phyloP scores from a whole-genome alignment of 2,329 filamentous ascomycete genomes.

The Aspergillus carbonarius region DNA sequence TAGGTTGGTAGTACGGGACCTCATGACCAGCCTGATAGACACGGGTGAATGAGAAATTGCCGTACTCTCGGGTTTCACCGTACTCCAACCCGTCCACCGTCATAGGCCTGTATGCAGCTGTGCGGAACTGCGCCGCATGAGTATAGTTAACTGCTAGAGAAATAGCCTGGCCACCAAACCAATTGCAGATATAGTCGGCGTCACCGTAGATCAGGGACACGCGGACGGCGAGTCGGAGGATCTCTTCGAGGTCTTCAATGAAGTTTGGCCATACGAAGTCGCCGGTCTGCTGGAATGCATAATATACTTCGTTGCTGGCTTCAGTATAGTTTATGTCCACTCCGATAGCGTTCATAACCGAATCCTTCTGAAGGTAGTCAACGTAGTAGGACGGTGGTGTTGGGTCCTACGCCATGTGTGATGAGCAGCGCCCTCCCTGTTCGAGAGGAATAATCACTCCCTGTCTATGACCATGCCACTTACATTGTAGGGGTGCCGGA shows the following conservation, averaged over 20 bases:
- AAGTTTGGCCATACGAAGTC: constrained; percentile 66
- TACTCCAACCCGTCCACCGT: constrained; percentile 65
- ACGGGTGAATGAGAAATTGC: constrained; percentile 68
- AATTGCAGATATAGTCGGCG: constrained; percentile 58
- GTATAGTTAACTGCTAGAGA: constrained; percentile 59
- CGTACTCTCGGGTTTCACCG: constrained; percentile 73
- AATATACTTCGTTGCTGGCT: constrained; percentile 44
- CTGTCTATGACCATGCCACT: constrained; percentile 6
- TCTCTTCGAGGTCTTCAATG: constrained; percentile 58
- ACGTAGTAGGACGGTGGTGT: constrained; percentile 63
- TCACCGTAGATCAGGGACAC: constrained; percentile 72
- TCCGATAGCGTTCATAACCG: constrained; percentile 60
- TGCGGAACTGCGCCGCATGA: constrained; percentile 58
- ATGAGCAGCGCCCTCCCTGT: background rate
- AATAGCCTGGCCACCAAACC: constrained; percentile 70
- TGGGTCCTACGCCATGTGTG: constrained; percentile 51
- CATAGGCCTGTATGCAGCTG: constrained; percentile 71
- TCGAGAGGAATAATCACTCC: background rate
- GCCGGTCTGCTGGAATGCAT: constrained; percentile 53
- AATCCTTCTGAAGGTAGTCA: constrained; percentile 63
- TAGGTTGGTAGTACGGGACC: constrained; percentile 58
- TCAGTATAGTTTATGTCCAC: constrained; percentile 61
- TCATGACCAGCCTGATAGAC: constrained; percentile 67
- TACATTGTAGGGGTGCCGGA: constrained; percentile 52
- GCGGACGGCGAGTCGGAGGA: constrained; percentile 62